Evolutionary conservation across 495 filamentous ascomycete genomes (phyloP).

Genomic region (Hyaloscypha finlandica): DNA sequence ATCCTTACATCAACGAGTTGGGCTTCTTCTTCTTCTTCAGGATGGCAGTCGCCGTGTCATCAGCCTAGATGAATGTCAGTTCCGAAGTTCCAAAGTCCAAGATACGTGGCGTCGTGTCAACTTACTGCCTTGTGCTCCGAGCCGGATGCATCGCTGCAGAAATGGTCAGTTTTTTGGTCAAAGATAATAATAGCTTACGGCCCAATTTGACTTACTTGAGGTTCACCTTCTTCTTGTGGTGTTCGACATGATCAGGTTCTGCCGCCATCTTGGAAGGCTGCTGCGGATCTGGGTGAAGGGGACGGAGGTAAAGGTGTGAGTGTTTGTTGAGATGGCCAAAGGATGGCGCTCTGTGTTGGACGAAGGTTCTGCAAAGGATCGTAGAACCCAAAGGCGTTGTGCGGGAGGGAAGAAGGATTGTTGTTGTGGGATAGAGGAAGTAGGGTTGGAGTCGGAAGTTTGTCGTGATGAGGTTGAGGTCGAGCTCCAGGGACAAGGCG

Average conservation of each 20-base stretch:
- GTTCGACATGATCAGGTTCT: slow-evolving; percentile 50
- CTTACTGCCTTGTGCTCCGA: slow-evolving; percentile 83
- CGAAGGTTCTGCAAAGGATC: slow-evolving; percentile 14
- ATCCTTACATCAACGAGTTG: slow-evolving; percentile 87
- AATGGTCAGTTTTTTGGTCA: slow-evolving; percentile 39
- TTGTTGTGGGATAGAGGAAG: slow-evolving; percentile 11
- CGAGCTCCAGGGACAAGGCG: neutral
- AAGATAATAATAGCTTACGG: neutral
- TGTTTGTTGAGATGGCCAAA: slow-evolving; percentile 5
- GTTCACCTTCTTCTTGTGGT: slow-evolving; percentile 87
- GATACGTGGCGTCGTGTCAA: slow-evolving; percentile 33
- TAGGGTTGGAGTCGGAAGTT: slow-evolving; percentile 8
- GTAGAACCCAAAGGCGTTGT: slow-evolving; percentile 8
- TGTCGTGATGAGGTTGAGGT: neutral
- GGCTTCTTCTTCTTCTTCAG: slow-evolving; percentile 99
- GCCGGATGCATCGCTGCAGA: slow-evolving; percentile 80
- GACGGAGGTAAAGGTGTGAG: neutral
- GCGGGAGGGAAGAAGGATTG: slow-evolving; percentile 5
- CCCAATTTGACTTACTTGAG: slow-evolving; percentile 65
- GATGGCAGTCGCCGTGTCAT: slow-evolving; percentile 95
- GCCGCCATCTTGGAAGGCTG: slow-evolving; percentile 31
- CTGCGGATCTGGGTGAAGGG: slow-evolving; percentile 5
- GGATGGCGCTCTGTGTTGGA: slow-evolving; percentile 12
- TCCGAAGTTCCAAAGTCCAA: slow-evolving; percentile 27
- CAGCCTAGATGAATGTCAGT: slow-evolving; percentile 57